Percentiles rank a stretch among this genome's conserved stretches.
Evolutionary conservation across 345 rosid species (phyloP).

Genomic region (Gynandropsis gynandra): DNA sequence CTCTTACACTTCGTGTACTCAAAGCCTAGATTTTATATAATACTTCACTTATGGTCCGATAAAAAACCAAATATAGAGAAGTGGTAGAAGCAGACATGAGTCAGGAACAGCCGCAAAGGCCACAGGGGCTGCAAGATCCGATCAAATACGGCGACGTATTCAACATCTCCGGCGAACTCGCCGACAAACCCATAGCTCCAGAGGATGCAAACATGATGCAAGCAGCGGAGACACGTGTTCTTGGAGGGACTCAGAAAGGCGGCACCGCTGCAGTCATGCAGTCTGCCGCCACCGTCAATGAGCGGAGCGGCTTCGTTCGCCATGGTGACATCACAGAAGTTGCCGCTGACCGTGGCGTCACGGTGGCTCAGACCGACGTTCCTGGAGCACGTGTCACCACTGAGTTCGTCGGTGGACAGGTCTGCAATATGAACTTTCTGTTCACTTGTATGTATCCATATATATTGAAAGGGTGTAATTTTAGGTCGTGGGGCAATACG

Average conservation of each 20-base stretch:
- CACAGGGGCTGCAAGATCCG: slow-evolving; percentile 40
- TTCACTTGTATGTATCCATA: too few species aligned
- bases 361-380: slow-evolving; percentile 46
- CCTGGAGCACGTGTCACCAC: slow-evolving; percentile 46
- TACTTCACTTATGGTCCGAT: not conserved
- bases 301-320: slow-evolving; percentile 47
- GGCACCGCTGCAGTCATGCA: slow-evolving; percentile 62
- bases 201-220: slow-evolving; percentile 76
- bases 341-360: slow-evolving; percentile 40
- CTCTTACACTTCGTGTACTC: slow-evolving; percentile 6
- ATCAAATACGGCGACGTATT: slow-evolving; percentile 57
- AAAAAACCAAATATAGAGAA: not conserved
- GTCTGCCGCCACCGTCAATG: slow-evolving; percentile 50
- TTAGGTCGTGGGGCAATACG: slow-evolving; percentile 47
- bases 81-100: slow-evolving; percentile 36
- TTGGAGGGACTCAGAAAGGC: slow-evolving; percentile 54
- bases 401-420: slow-evolving; percentile 63
- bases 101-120: slow-evolving; percentile 50
- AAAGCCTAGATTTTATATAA: not conserved
- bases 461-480: not conserved
- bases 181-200: slow-evolving; percentile 43
- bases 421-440: not conserved
- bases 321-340: slow-evolving; percentile 31
- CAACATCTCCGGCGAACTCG: slow-evolving; percentile 46
- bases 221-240: slow-evolving; percentile 48